Conservation (phyloP, 176 grass and related monocot species). For the Bolboschoenus planiculmis region DNA sequence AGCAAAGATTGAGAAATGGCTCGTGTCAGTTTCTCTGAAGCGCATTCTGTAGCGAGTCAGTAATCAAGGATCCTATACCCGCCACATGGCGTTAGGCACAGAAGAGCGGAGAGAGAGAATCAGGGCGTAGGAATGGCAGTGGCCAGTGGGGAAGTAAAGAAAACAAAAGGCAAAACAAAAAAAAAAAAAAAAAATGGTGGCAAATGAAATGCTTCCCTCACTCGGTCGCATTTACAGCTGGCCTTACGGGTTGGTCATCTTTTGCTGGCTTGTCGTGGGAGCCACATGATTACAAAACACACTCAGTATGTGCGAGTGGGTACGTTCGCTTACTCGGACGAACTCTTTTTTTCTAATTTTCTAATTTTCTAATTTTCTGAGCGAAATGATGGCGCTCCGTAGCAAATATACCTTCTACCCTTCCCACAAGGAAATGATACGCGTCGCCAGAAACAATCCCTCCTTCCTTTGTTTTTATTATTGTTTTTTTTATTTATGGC, state of each 20-base stretch:
- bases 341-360: not conserved
- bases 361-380: not conserved
- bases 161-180: not conserved
- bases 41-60: not conserved
- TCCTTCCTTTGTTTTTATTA: not conserved
- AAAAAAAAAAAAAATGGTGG: not conserved
- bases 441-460: not conserved
- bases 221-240: constrained; percentile 16
- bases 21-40: not conserved
- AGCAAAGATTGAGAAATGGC: not conserved
- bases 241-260: constrained; percentile 14
- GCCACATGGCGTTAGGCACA: too few relatives aligned
- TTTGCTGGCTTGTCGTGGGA: constrained; percentile 11
- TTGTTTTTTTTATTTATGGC: not conserved
- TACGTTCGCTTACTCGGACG: not conserved
- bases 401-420: too few relatives aligned
- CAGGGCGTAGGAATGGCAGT: too few relatives aligned
- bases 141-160: not conserved
- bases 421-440: not conserved
- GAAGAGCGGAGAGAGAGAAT: too few relatives aligned
- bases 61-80: too few relatives aligned
- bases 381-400: not conserved
- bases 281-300: not conserved
- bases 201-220: not conserved
- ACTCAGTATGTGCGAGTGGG: not conserved